These are phyloP conservation scores for Aspergillus haitiensis DNA, from an alignment of 495 filamentous ascomycete genomes.

Conservation along the genomic window DNA sequence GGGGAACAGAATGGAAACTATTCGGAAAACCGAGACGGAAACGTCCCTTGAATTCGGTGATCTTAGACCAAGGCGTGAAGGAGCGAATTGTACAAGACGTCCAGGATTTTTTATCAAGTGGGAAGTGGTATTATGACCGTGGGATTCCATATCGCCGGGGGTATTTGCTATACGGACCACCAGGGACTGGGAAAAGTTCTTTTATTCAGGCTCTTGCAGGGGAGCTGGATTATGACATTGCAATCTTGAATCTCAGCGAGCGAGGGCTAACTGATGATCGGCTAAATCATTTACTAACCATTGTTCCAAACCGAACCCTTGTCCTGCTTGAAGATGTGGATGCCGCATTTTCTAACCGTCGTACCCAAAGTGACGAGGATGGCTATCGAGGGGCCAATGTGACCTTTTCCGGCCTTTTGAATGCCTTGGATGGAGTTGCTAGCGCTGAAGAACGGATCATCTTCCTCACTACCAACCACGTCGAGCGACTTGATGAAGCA, in stretches of 20 bases:
- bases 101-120: slow-evolving; percentile 73
- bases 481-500: slow-evolving; percentile 84
- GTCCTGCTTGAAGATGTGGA: slow-evolving; percentile 93
- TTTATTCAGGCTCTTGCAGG: slow-evolving; percentile 96
- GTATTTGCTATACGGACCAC: slow-evolving; percentile 91
- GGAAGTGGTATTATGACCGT: slow-evolving; percentile 88
- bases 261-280: slow-evolving; percentile 91
- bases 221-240: slow-evolving; percentile 89
- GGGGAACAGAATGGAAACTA: slow-evolving; percentile 76
- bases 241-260: slow-evolving; percentile 90
- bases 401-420: slow-evolving; percentile 91
- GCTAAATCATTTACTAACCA: slow-evolving; percentile 82
- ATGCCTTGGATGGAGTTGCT: slow-evolving; percentile 92
- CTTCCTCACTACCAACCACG: slow-evolving; percentile 93
- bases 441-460: slow-evolving; percentile 91
- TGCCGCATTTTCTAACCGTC: slow-evolving; percentile 82
- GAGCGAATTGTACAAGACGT: slow-evolving; percentile 84
- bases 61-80: slow-evolving; percentile 82
- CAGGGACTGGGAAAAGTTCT: slow-evolving; percentile 91
- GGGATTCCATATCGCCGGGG: slow-evolving; percentile 94
- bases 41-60: slow-evolving; percentile 81
- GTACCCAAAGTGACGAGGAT: slow-evolving; percentile 69
- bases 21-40: slow-evolving; percentile 88
- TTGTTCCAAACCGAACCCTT: slow-evolving; percentile 81
- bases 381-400: slow-evolving; percentile 90